Conservation (phyloP, 2,329 filamentous ascomycete species). For the Botrytis tulipae region DNA sequence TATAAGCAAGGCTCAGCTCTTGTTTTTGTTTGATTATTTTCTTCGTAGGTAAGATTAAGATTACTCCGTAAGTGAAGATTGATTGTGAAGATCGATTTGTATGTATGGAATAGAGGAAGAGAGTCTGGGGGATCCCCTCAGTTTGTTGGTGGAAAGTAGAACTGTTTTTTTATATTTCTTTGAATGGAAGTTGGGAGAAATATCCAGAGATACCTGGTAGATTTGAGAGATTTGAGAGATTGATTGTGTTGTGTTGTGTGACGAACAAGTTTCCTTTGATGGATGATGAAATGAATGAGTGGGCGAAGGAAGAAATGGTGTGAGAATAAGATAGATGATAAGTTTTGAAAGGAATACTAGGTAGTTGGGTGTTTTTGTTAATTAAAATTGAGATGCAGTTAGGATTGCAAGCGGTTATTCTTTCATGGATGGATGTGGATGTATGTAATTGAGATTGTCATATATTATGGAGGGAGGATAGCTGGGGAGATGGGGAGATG, state of each 20-base stretch:
- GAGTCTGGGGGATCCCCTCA: neutral
- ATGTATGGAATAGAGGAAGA: neutral
- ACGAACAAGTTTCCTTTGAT: neutral
- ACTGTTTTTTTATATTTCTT: neutral
- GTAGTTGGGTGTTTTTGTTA: neutral
- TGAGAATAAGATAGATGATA: neutral
- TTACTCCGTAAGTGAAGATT: neutral
- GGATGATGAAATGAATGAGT: neutral
- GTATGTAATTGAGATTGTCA: neutral
- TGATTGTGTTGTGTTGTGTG: neutral
- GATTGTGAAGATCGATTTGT: neutral
- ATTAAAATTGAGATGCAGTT: neutral
- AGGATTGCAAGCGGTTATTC: neutral
- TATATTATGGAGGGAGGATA: neutral
- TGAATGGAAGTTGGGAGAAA: neutral
- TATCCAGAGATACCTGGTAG: neutral
- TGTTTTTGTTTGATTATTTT: slow-evolving; percentile 9
- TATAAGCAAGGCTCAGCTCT: slow-evolving; percentile 35
- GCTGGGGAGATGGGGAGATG: neutral
- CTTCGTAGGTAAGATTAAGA: neutral
- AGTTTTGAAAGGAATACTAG: neutral
- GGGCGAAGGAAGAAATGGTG: neutral
- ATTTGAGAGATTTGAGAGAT: neutral
- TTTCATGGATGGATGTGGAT: neutral
- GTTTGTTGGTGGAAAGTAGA: neutral